Evolutionary conservation across 768 basidiomycete genomes (phyloP).

Genomic region (Clitopilus hobsonii): DNA sequence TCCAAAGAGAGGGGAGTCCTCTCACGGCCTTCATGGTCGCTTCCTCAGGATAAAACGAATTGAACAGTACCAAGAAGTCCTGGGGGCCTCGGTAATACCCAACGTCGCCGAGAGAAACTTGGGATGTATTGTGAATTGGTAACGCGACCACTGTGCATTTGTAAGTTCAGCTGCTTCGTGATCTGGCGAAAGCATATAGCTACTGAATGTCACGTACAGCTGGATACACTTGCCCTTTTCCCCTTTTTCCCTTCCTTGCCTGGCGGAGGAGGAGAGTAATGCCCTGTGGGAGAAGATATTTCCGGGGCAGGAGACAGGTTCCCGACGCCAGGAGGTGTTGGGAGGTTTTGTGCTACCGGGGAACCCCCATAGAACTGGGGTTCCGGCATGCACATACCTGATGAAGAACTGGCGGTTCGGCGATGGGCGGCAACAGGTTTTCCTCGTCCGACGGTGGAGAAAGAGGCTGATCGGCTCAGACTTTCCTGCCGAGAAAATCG

Average conservation of each 20-base stretch:
- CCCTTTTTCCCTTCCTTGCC: not conserved
- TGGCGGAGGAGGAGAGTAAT: not conserved
- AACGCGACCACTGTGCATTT: conserved; percentile 40
- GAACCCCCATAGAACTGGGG: too few relatives aligned
- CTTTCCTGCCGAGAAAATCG: not conserved
- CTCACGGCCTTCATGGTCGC: conserved; percentile 37
- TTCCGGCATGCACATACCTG: not conserved
- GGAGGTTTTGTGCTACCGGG: not conserved
- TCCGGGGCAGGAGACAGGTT: not conserved
- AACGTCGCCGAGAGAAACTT: conserved; percentile 62
- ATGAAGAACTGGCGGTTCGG: not conserved
- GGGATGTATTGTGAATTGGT: conserved; percentile 68
- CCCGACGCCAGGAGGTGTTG: not conserved
- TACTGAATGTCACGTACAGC: not conserved
- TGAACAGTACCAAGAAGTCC: conserved; percentile 68
- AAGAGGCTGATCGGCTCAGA: not conserved
- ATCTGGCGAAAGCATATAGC: not conserved
- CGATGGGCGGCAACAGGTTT: not conserved
- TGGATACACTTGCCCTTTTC: not conserved
- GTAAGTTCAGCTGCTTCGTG: not conserved
- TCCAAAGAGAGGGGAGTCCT: conserved; percentile 53
- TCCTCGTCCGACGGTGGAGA: not conserved
- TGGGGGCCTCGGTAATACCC: conserved; percentile 66
- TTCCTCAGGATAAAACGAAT: conserved; percentile 53
- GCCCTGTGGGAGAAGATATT: not conserved